Evolutionary conservation across 768 basidiomycete species (phyloP), one percentile per base, ranked within the genome.

Genomic region (Hericium alpestre): DNA sequence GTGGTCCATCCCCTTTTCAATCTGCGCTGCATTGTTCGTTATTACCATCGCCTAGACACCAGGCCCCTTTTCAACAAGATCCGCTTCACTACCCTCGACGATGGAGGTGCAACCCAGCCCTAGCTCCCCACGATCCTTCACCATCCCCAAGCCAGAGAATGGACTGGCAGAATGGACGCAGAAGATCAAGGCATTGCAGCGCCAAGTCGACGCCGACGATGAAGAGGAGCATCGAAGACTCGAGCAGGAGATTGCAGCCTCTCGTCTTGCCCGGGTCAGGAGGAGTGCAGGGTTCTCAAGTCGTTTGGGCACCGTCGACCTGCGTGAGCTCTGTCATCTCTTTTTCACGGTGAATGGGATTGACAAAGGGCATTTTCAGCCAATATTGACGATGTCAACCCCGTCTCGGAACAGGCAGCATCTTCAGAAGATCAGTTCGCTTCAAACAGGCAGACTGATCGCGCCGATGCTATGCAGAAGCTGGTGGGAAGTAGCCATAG

Each of bases 151-250:
- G 58, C 74, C 83, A 18, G 87, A 88, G 63, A 73, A 75, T 3
- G 84, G 81, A 51, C 75, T 90, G n/a, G 77, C 87, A 15, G 87
- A 91, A 68, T 91, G 89, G 89, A 79, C 88, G 13, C 84, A 73
- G 70, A 84, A 78, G 73, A 89, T 92, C 67, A 86, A 84, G 67
- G 86, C 81, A 15, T 71, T 91, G 69, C 89, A 90, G 66, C 79
- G 81, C 58, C 86, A 90, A 63, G 84, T 90, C 23, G 89, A 92
- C 60, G 83, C 83, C 13, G 85, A 89, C 59, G 88, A 90, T 57
- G 87, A 88, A 66, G 80, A 76, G 6, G 90, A 92, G 63, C 81
- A 88, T 65, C 79, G 77, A 52, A 76, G 82, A 55, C 76, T 92
- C 13, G 78, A 79, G 64, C 71, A 78, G 56, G 78, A 79, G 65